Evolutionary conservation across 345 rosid genomes (phyloP), one percentile per base, ranked within the genome.

Genomic region (Geranium rotundifolium): DNA sequence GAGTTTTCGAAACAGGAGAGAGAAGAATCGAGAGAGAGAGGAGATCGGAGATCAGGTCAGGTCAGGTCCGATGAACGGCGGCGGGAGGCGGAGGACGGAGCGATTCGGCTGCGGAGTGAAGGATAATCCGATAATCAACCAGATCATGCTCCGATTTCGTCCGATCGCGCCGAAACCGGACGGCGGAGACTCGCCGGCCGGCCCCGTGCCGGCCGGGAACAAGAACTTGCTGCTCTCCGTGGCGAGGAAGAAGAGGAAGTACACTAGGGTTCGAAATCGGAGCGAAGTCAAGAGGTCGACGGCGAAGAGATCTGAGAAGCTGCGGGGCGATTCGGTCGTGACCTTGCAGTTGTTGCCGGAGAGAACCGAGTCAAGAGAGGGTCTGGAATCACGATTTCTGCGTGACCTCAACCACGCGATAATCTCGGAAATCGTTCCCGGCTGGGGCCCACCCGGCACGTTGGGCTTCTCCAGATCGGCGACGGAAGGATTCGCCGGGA

Each of bases 161-260:
- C 96, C 96, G 67, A 91, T 91, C 69, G 97, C 96, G 0, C 97
- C 97, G 39, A 91, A 88, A 68, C 97, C 91, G 64, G 66, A 60
- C 27, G 14, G 19, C 34, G 80, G 78, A 8, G 82, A 67, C 12
- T 54, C 65, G 5, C 27, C 4, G 39, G 61, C 80, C 20, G 64
- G 73, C 50, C 46, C 50, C 19, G 9, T 30, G 56, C 29, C 50
- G 59, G 59, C 56, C 31, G 72, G 59, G 29, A 71, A 57, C 63
- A 74, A 67, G 65, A 65, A 62, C 60, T 0, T 54, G 37, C 27
- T 76, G 62, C 49, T 59, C 15, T 14, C 72, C 63, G 65, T 68
- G 60, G 79, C 63, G 56, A 56, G 67, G 50, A 79, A 84, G 20
- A 88, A 83, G 67, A 75, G 97, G 63, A 88, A 79, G 82, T 91